A percentile compares a stretch with the other conserved stretches of the same genome.
Conservation (phyloP, 108 stramenopile genomes). For the Nitzschia inconspicua region DNA sequence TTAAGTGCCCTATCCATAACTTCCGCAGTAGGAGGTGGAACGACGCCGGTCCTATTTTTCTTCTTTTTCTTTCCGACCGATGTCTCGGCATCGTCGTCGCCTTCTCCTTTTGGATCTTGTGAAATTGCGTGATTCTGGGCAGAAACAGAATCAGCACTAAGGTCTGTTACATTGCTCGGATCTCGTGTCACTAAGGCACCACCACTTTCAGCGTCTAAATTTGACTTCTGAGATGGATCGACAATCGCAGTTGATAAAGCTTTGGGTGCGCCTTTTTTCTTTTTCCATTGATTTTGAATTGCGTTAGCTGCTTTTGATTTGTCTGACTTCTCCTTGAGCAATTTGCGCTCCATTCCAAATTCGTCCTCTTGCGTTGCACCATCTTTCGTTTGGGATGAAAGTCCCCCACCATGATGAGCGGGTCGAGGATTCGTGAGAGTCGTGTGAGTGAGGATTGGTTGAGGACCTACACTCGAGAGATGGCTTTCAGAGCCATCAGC, state of each 20-base stretch:
- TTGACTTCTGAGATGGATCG: neutral
- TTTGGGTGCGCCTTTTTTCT: constrained; percentile 33
- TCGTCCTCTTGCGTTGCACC: no score
- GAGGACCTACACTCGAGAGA: no score
- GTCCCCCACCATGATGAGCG: no score
- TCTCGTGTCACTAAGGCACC: neutral
- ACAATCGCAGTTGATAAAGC: neutral
- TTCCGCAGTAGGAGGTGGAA: constrained; percentile 49
- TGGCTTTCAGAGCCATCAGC: no score
- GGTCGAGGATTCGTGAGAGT: no score
- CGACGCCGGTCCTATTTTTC: constrained; percentile 26
- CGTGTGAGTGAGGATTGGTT: no score
- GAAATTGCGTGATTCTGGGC: neutral
- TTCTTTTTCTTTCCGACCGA: constrained; percentile 18
- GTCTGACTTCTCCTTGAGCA: no score
- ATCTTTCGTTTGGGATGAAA: no score
- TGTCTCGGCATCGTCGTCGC: no score
- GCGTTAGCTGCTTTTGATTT: constrained; percentile 53
- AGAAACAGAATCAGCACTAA: neutral
- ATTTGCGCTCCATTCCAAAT: no score
- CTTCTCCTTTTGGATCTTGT: neutral
- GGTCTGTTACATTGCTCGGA: neutral
- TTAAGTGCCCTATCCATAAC: constrained; percentile 41
- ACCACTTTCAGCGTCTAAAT: neutral
- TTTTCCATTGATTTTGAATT: constrained; percentile 63